These are phyloP conservation scores for Tuber brumale DNA, from an alignment of 495 filamentous ascomycete species.

Conservation along the genomic window DNA sequence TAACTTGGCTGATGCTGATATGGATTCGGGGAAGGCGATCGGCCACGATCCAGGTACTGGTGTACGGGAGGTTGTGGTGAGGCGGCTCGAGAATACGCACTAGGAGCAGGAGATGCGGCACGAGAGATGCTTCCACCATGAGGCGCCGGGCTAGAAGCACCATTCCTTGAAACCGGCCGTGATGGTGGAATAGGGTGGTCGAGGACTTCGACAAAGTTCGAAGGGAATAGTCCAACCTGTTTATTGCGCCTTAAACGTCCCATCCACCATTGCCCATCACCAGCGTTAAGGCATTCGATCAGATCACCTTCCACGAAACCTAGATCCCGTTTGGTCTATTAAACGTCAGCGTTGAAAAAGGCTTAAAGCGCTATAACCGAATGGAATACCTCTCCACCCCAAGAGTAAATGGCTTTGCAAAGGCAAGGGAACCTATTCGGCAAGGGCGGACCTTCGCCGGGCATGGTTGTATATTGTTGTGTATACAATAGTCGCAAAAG, in stretches of 20 bases:
- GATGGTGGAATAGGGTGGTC: conserved; percentile 75
- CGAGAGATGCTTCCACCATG: conserved; percentile 50
- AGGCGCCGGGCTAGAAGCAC: conserved; percentile 67
- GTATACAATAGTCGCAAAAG: conserved; percentile 11
- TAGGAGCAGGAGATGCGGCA: conserved; percentile 28
- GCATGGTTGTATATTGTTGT: conserved; percentile 46
- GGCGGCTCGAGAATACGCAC: conserved; percentile 29
- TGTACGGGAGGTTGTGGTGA: conserved; percentile 35
- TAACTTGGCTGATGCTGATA: conserved; percentile 13
- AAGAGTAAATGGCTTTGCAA: conserved; percentile 91
- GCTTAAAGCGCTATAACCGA: conserved; percentile 12
- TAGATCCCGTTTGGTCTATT: conserved; percentile 76
- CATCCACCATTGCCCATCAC: conserved; percentile 98
- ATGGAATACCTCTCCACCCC: conserved; percentile 74
- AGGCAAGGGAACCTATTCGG: conserved; percentile 90
- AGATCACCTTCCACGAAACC: conserved; percentile 96
- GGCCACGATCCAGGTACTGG: conserved; percentile 36
- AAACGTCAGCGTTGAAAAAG: conserved; percentile 14
- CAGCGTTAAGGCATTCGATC: conserved; percentile 96
- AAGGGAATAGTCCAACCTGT: conserved; percentile 87
- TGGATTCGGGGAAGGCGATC: conserved; percentile 46
- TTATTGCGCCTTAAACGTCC: conserved; percentile 79
- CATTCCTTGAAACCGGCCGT: conserved; percentile 45
- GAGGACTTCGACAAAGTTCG: conserved; percentile 91
- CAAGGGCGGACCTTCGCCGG: conserved; percentile 57